These are phyloP conservation scores for Fraxinus quadrangulata DNA, from an alignment of 257 asterid species.

Conservation along the genomic window DNA sequence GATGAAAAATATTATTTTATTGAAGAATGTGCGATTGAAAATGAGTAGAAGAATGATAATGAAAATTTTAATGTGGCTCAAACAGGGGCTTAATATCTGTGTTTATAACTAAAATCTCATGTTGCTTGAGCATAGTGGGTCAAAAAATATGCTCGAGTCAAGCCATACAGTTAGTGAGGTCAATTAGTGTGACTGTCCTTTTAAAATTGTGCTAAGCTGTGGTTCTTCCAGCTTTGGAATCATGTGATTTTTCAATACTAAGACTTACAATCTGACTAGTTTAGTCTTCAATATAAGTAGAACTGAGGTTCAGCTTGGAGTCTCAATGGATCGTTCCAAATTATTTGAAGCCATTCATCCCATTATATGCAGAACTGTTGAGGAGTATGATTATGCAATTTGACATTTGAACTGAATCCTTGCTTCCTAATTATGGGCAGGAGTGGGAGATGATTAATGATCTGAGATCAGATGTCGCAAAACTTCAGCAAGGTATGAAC, in stretches of 20 bases:
- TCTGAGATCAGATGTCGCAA: constrained; percentile 74
- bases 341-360: not conserved
- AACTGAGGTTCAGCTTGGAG: not conserved
- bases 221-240: constrained; percentile 1
- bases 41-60: too few relatives aligned
- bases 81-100: not conserved
- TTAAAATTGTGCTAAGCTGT: not conserved
- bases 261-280: not conserved
- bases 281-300: not conserved
- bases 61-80: too few relatives aligned
- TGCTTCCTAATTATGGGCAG: constrained; percentile 37
- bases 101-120: not conserved
- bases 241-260: not conserved
- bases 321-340: not conserved
- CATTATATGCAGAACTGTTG: not conserved
- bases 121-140: not conserved
- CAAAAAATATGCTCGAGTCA: not conserved
- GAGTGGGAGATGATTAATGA: constrained; percentile 88
- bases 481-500: constrained; percentile 93
- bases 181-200: not conserved
- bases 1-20: too few relatives aligned
- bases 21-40: too few relatives aligned
- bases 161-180: not conserved
- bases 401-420: constrained; percentile 14
- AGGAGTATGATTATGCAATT: not conserved